These are phyloP conservation scores for Physcomitrium patens DNA, from an alignment of 225 moss, liverwort and hornwort genomes.

Conservation along the genomic window DNA sequence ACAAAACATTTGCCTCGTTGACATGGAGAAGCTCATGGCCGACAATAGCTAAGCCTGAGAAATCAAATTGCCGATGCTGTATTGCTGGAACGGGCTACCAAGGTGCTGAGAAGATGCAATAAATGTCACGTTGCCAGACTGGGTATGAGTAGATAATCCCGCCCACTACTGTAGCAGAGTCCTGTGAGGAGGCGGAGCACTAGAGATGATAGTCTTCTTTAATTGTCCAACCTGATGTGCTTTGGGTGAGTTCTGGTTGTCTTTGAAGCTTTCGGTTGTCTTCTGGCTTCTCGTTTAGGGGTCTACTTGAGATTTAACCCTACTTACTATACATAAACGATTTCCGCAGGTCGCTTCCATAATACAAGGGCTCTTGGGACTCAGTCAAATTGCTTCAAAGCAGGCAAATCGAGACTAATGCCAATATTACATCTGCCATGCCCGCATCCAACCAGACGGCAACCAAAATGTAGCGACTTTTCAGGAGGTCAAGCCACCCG, in stretches of 20 bases:
- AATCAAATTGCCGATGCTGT: conserved; percentile 18
- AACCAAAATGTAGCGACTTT: conserved; percentile 18
- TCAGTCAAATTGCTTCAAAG: conserved; percentile 33
- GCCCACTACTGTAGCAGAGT: conserved; percentile 13
- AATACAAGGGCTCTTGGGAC: conserved; percentile 46
- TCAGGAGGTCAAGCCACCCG: conserved; percentile 53
- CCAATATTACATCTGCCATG: conserved; percentile 24
- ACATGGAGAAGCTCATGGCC: conserved; percentile 26
- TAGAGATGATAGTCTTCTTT: conserved; percentile 25
- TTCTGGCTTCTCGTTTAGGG: conserved; percentile 30
- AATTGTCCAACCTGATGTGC: conserved; percentile 31
- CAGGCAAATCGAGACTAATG: conserved; percentile 34
- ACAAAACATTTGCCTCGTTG: conserved; percentile 37
- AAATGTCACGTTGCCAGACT: conserved; percentile 32
- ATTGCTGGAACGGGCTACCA: conserved; percentile 24
- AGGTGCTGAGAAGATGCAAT: conserved; percentile 18
- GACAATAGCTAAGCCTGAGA: conserved; percentile 25
- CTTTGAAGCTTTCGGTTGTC: conserved; percentile 29
- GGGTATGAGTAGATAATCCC: conserved; percentile 23
- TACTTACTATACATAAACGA: conserved; percentile 56
- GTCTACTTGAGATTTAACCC: conserved; percentile 41
- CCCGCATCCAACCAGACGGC: conserved; percentile 32
- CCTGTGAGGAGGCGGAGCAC: conserved; percentile 17
- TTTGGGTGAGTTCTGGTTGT: conserved; percentile 21
- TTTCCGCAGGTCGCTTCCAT: conserved; percentile 34